These are phyloP conservation scores for Macrophomina pseudophaseolina DNA, from an alignment of 2,329 filamentous ascomycete species.

Conservation along the genomic window DNA sequence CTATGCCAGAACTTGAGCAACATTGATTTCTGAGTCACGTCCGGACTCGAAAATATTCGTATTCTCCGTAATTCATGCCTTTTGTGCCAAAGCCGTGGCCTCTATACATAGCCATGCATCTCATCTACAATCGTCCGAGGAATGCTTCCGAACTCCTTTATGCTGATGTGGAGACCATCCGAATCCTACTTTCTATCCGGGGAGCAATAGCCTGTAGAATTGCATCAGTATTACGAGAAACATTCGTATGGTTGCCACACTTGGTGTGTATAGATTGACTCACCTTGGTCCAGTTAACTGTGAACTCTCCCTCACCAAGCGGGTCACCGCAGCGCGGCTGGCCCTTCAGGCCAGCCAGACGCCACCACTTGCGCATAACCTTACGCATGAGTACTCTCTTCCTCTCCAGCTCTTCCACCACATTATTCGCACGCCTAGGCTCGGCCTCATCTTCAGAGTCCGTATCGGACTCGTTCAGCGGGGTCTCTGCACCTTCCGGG, in stretches of 20 bases:
- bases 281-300: constrained; percentile 71
- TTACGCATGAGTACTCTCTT: constrained; percentile 70
- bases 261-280: background rate
- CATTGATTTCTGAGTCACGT: background rate
- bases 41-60: background rate
- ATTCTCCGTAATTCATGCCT: constrained; percentile 11
- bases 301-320: constrained; percentile 64
- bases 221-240: background rate
- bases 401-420: constrained; percentile 44
- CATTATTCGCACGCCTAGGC: constrained; percentile 53
- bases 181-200: constrained; percentile 76
- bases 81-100: background rate
- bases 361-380: constrained; percentile 75
- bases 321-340: constrained; percentile 57
- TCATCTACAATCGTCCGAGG: background rate
- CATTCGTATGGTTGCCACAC: background rate
- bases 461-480: constrained; percentile 36
- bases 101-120: constrained; percentile 9
- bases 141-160: background rate
- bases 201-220: constrained; percentile 69
- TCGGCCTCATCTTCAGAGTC: constrained; percentile 48
- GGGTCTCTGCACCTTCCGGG: constrained; percentile 34
- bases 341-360: constrained; percentile 66
- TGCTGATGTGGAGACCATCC: constrained; percentile 21
- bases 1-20: background rate